Evolutionary conservation across 2,329 filamentous ascomycete species (phyloP).

Genomic region (Trichoderma sp.): DNA sequence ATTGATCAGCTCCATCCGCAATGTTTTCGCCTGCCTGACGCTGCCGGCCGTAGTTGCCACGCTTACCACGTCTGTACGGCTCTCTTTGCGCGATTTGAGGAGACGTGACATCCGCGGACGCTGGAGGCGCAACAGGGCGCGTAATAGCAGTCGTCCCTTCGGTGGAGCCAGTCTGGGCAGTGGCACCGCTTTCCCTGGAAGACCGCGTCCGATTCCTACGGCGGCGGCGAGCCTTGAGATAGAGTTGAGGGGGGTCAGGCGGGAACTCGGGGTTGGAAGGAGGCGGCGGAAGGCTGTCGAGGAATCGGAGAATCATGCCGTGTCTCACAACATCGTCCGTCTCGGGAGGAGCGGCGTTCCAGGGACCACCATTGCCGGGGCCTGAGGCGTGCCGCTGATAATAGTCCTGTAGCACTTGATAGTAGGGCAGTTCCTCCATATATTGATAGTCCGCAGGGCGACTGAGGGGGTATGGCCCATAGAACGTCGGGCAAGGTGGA

Average conservation of each 20-base stretch:
- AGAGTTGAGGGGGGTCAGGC: background rate
- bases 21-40: too few relatives aligned
- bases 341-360: background rate
- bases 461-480: background rate
- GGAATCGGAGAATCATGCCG: conserved; percentile 8
- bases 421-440: background rate
- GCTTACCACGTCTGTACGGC: background rate
- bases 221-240: background rate
- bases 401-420: background rate
- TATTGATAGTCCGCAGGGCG: background rate
- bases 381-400: background rate
- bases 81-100: background rate
- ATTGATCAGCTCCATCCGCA: too few relatives aligned
- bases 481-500: background rate
- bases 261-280: background rate
- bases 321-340: background rate
- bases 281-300: background rate
- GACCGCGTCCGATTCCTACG: background rate
- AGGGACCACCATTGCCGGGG: background rate
- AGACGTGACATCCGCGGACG: background rate
- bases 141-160: background rate
- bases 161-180: background rate
- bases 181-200: background rate
- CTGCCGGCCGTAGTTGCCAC: background rate
- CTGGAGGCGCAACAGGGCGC: background rate